Evolutionary conservation across 257 asterid species (phyloP), one percentile per base, ranked within the genome.

Genomic region (Plectranthus barbatus): DNA sequence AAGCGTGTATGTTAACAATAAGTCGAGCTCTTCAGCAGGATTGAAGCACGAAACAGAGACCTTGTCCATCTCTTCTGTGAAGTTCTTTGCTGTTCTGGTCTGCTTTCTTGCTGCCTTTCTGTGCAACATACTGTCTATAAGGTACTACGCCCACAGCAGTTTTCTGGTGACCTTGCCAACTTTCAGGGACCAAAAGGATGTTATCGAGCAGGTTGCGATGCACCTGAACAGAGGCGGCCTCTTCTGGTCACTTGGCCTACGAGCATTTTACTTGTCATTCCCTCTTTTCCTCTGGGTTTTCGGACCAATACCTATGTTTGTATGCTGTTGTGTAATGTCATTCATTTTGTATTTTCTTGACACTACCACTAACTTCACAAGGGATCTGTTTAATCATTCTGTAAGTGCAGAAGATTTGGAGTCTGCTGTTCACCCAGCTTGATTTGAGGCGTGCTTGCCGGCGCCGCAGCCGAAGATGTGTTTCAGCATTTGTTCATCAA

Each of bases 71-170:
- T 62, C 88, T 19, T 90, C 91, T 1, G 67, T 83, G 36, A 90
- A 90, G 74, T 81, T 76, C 81, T 84, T 83, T 10, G 58, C 86
- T 13, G 87, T 90, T 67, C 56, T 84, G 78, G 70, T 90, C 6
- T 90, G 95, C 79, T 90, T 90, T 63, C 95, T 90, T 0, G 73
- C 81, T 5, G 97, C 97, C 52, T 86, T 90, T 67, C 74, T 86
- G 15, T 86, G 87, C 85, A 81, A 86, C 14, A 83, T 90, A 66
- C 90, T 81, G 66, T 84, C 88, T 1, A 86, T 86, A 26, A 78
- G 95, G 76, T 90, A 90, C 70, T 90, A 81, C 8, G 94, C 91
- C 4, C 97, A 90, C 66, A 84, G 79, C 60, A 90, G 94, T 81
- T 84, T 90, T 70, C 84, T 90, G 1, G 90, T 70, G 31, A 86